These are phyloP conservation scores for Euphorbia lathyris DNA, from an alignment of 345 rosid species.

Conservation along the genomic window DNA sequence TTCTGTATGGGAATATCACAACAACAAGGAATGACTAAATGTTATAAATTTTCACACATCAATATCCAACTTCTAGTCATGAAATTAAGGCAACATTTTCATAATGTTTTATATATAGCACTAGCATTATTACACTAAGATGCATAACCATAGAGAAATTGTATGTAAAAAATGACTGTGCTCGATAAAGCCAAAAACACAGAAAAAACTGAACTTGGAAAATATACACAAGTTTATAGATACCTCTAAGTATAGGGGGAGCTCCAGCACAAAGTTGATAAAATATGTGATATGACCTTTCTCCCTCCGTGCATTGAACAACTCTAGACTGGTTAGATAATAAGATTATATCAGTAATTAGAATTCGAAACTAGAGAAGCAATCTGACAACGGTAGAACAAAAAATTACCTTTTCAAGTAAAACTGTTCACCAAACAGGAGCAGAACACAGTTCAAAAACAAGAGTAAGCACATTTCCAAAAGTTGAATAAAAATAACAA, in stretches of 20 bases:
- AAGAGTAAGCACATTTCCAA: slow-evolving; percentile 31
- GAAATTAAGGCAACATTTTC: background rate
- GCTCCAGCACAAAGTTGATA: slow-evolving; percentile 99
- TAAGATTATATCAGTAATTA: slow-evolving; percentile 21
- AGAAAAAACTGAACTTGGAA: background rate
- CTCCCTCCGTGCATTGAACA: slow-evolving; percentile 93
- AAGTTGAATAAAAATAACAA: slow-evolving; percentile 11
- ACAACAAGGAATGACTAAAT: background rate
- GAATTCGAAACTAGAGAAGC: slow-evolving; percentile 9
- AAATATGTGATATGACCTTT: slow-evolving; percentile 97
- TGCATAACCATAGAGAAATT: background rate
- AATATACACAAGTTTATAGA: background rate
- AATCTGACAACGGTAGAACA: slow-evolving; percentile 14
- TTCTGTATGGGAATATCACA: background rate
- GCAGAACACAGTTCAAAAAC: slow-evolving; percentile 25
- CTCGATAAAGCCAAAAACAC: background rate
- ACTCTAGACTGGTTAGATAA: slow-evolving; percentile 87
- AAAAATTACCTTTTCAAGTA: slow-evolving; percentile 86
- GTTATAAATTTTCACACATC: background rate
- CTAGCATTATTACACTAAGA: background rate
- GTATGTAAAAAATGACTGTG: background rate
- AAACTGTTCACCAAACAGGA: slow-evolving; percentile 52
- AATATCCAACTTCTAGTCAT: background rate
- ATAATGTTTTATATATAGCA: background rate
- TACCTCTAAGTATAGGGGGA: slow-evolving; percentile 70